Conservation (phyloP, 2,329 filamentous ascomycete genomes). For the Fusarium guadeloupense region DNA sequence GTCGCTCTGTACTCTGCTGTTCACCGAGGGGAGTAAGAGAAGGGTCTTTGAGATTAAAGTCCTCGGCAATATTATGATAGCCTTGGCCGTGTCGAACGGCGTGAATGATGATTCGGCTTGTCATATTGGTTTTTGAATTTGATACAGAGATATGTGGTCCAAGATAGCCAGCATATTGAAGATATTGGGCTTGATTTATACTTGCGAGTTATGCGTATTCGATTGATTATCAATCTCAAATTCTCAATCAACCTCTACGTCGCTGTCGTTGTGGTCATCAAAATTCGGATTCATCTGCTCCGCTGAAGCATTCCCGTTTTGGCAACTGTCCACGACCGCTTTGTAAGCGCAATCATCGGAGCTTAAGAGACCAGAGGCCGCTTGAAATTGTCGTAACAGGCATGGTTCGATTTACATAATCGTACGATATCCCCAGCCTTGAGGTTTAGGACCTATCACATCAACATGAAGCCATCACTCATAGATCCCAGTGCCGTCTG, state of each 20-base stretch:
- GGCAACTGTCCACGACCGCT: constrained; percentile 28
- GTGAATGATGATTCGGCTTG: constrained; percentile 22
- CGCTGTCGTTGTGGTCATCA: constrained; percentile 11
- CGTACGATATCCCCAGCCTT: not conserved
- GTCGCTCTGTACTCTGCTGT: constrained; percentile 25
- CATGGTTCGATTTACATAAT: not conserved
- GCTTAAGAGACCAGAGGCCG: constrained; percentile 18
- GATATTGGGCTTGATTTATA: not conserved
- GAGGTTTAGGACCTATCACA: constrained; percentile 4
- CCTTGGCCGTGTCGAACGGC: constrained; percentile 30
- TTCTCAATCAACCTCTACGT: constrained; percentile 1
- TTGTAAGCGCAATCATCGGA: no score
- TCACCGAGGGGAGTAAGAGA: constrained; percentile 29
- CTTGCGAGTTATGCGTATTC: not conserved
- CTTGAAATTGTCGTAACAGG: not conserved
- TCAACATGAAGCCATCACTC: constrained; percentile 39
- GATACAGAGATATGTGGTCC: no score
- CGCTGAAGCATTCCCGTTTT: constrained; percentile 10
- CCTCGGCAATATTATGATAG: constrained; percentile 31
- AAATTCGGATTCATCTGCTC: constrained; percentile 1
- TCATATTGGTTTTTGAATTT: not conserved
- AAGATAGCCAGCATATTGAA: not conserved
- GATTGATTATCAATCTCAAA: constrained; percentile 1
- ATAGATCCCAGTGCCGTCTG: constrained; percentile 31
- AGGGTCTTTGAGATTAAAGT: constrained; percentile 28